A percentile compares a stretch with the other conserved stretches of the same genome.
Evolutionary conservation across 768 basidiomycete genomes (phyloP).

Genomic region (Lentinus brumalis): DNA sequence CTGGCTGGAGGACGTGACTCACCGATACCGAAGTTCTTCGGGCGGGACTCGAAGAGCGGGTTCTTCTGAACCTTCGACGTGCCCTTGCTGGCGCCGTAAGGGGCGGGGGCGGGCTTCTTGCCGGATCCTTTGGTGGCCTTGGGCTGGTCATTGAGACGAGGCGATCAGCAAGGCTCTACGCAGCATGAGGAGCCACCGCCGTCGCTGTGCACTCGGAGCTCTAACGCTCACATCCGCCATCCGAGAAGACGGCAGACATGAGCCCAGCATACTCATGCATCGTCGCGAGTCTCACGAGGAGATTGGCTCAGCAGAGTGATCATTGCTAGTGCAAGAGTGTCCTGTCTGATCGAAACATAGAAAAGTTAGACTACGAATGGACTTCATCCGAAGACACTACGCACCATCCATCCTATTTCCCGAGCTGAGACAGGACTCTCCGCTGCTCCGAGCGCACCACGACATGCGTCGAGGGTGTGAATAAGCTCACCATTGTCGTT

Average conservation of each 20-base stretch:
- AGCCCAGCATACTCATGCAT: constrained; percentile 47
- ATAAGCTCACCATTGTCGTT: constrained; percentile 26
- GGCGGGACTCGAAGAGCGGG: constrained; percentile 89
- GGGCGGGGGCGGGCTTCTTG: constrained; percentile 86
- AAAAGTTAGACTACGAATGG: neutral
- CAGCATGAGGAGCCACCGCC: constrained; percentile 32
- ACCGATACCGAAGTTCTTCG: constrained; percentile 98
- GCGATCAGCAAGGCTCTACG: constrained; percentile 27
- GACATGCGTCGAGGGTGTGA: neutral
- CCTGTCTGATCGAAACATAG: constrained; percentile 8
- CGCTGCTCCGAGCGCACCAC: constrained; percentile 21
- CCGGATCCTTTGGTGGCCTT: constrained; percentile 71
- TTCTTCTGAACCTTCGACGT: constrained; percentile 80
- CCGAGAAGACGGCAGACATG: constrained; percentile 17
- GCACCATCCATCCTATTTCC: constrained; percentile 32
- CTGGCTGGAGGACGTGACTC: neutral
- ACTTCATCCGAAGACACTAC: constrained; percentile 18
- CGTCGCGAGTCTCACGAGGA: constrained; percentile 32
- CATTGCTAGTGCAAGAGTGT: constrained; percentile 9
- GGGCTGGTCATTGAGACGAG: constrained; percentile 94
- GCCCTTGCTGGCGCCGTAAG: constrained; percentile 74
- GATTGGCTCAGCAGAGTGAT: constrained; percentile 38
- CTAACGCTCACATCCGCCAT: constrained; percentile 42
- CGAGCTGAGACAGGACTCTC: constrained; percentile 16
- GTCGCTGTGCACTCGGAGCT: constrained; percentile 51